A percentile compares a stretch with the other conserved stretches of the same genome.
Conservation (phyloP, 2,329 filamentous ascomycete species). For the Colletotrichum sp. region DNA sequence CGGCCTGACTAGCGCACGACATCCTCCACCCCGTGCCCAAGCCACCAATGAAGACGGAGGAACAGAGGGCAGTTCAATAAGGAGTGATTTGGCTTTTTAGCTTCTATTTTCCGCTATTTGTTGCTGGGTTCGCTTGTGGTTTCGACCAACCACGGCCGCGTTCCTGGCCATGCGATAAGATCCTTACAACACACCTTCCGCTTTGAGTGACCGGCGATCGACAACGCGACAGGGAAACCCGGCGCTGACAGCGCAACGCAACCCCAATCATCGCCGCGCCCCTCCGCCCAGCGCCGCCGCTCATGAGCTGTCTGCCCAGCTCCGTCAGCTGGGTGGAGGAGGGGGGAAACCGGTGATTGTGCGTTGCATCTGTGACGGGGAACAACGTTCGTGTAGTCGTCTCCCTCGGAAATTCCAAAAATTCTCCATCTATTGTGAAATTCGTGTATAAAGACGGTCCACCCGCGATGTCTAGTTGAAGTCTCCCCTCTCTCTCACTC, state of each 20-base stretch:
- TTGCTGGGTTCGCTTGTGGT: not conserved
- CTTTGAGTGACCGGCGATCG: conserved; percentile 7
- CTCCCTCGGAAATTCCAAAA: not conserved
- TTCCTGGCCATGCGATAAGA: conserved; percentile 22
- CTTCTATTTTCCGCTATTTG: not conserved
- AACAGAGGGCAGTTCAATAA: not conserved
- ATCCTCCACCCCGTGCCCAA: not conserved
- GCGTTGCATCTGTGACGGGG: not conserved
- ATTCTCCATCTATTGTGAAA: not conserved
- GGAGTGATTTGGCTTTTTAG: not conserved
- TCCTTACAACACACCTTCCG: conserved; percentile 11
- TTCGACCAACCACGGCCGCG: conserved; percentile 15
- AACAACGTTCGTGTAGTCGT: not conserved
- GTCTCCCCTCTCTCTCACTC: not conserved
- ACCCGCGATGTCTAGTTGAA: not conserved
- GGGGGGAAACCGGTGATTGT: not conserved
- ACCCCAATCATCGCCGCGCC: not conserved
- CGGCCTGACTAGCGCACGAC: conserved; percentile 15
- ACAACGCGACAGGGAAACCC: not conserved
- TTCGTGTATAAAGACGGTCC: not conserved
- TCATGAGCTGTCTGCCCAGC: not conserved
- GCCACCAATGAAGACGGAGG: not conserved
- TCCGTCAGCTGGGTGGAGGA: not conserved
- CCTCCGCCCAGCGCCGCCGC: not conserved
- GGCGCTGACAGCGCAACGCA: not conserved